Conservation (phyloP, 495 filamentous ascomycete species). For the Cudoniella acicularis region DNA sequence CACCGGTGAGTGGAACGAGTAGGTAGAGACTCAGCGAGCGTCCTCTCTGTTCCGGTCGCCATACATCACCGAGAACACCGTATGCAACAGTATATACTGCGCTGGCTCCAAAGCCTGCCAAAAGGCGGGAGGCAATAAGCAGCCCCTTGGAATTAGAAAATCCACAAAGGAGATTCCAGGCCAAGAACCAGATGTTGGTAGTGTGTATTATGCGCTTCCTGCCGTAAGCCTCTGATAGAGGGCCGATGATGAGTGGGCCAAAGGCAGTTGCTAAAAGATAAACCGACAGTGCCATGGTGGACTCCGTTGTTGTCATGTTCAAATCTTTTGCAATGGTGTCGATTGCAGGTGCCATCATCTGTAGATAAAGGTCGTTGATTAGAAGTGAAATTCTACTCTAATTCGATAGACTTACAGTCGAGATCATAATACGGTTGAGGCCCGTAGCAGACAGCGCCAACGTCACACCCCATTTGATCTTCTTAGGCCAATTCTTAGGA, state of each 20-base stretch:
- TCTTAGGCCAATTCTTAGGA: slow-evolving; percentile 54
- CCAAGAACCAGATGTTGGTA: slow-evolving; percentile 47
- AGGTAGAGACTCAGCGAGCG: slow-evolving; percentile 77
- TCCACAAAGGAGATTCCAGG: slow-evolving; percentile 55
- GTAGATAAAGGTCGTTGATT: too few species aligned
- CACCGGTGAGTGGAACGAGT: slow-evolving; percentile 72
- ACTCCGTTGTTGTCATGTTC: slow-evolving; percentile 47
- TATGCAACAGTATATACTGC: slow-evolving; percentile 39
- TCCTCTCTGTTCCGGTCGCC: slow-evolving; percentile 72
- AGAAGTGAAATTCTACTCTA: too few species aligned
- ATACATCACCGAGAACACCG: slow-evolving; percentile 72
- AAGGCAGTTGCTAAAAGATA: slow-evolving; percentile 64
- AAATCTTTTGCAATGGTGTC: slow-evolving; percentile 49
- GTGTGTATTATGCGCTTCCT: slow-evolving; percentile 46
- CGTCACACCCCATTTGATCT: slow-evolving; percentile 61
- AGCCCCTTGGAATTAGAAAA: slow-evolving; percentile 45
- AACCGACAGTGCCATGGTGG: slow-evolving; percentile 51
- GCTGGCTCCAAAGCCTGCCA: slow-evolving; percentile 55
- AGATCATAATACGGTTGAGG: slow-evolving; percentile 64
- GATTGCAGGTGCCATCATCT: slow-evolving; percentile 66
- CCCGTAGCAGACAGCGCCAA: slow-evolving; percentile 42
- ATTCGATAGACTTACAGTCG: too few species aligned
- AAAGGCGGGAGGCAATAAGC: slow-evolving; percentile 54
- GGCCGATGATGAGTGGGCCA: slow-evolving; percentile 56
- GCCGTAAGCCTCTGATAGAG: slow-evolving; percentile 56